A percentile compares a stretch with the other conserved stretches of the same genome.
phyloP scores from a whole-genome alignment of 768 basidiomycete species.

The Naganishia vaughanmartiniae region DNA sequence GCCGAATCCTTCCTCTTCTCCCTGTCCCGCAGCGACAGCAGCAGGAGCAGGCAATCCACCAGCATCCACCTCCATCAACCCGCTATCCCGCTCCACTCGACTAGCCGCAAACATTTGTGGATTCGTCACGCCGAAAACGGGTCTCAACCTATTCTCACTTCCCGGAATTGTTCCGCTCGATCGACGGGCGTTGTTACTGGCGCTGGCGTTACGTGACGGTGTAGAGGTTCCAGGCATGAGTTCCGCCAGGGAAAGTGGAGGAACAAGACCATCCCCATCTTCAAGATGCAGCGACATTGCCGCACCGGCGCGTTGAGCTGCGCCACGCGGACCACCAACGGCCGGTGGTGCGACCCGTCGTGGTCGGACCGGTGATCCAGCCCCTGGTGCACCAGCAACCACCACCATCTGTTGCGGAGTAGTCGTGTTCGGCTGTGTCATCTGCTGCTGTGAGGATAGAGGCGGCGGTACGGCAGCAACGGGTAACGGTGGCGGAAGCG shows the following conservation, averaged over 20 bases:
- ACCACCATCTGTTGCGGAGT: not conserved
- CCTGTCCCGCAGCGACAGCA: not conserved
- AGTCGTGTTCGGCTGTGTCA: not conserved
- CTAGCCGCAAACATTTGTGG: constrained; percentile 26
- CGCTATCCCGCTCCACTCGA: constrained; percentile 25
- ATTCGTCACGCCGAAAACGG: constrained; percentile 23
- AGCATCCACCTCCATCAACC: constrained; percentile 21
- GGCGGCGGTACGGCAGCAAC: constrained; percentile 26
- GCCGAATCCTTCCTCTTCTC: no score
- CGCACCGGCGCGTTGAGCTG: not conserved
- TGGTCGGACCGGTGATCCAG: not conserved
- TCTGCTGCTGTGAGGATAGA: not conserved
- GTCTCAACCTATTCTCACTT: constrained; percentile 20
- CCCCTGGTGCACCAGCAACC: not conserved
- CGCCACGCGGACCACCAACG: not conserved
- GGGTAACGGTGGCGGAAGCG: not conserved
- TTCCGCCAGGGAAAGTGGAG: no score
- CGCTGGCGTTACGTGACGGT: not conserved
- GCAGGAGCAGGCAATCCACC: not conserved
- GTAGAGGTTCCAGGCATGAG: not conserved
- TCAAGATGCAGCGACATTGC: constrained; percentile 1
- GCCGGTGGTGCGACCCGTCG: not conserved
- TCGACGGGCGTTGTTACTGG: not conserved
- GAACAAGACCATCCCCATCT: not conserved
- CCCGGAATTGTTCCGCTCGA: constrained; percentile 19